Base-by-base conservation (phyloP, 352 stramenopile genomes). In the Phytophthora parvispora region DNA sequence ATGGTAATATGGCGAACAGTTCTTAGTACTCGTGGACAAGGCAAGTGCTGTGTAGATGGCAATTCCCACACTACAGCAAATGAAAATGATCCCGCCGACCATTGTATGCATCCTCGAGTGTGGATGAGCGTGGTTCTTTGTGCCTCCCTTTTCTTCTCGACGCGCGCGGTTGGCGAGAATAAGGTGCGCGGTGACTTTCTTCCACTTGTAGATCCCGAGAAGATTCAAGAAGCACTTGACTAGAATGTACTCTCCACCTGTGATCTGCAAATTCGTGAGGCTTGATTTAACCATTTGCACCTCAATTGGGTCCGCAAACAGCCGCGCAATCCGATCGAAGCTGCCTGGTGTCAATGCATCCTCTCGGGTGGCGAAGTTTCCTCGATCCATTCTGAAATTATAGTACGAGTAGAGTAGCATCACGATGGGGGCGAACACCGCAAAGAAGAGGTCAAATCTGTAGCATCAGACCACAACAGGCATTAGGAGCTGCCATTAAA, bases 371-470 rank as follows among this genome's bases (percentile, higher is more conserved):
- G 36, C n/a, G 20, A 75, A 84, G 9, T 49, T 72, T 0, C 67
- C 64, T 18, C 74, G 78, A 58, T 85, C 77, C 47, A 87, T 59
- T 12, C 74, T 16, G 49, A 85, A 87, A 24, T 83, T 77, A 42
- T 76, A 63, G 28, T 78, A 76, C 13, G 72, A 61, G 52, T 84
- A 87, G 1, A 70, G 12, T 28, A 87, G n/a, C 56, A 83, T 76
- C 12, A 84, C 56, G 18, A 84, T 70, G 1, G 77, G 80, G 8
- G 80, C 80, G n/a, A 85, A 87, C 0, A 78, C 80, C 2, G 75
- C 77, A 32, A 87, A 87, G 62, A 87, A 87, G 20, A 87, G 72
- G 28, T 87, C 77, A 45, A 82, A 80, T 6, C 76, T 84, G 43
- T 28, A 51, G 25, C 18, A 63, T 8, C 24, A 31, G 10, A 36